Conservation (phyloP, 1,284 basidiomycete genomes). For the Apiotrichum brassicae region DNA sequence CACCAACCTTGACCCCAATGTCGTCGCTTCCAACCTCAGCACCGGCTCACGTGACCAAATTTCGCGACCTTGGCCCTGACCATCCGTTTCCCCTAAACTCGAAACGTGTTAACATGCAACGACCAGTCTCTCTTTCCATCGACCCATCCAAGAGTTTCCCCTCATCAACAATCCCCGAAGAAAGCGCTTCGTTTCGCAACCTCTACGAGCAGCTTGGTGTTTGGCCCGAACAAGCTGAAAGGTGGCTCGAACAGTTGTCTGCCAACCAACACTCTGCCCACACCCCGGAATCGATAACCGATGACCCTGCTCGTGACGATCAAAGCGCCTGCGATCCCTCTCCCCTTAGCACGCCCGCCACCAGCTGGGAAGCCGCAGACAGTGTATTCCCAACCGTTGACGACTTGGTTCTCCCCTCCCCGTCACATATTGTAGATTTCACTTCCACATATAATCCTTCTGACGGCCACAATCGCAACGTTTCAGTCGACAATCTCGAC, state of each 20-base stretch:
- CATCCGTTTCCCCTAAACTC: neutral
- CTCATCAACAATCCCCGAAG: neutral
- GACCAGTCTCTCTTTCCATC: neutral
- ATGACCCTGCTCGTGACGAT: constrained; percentile 2
- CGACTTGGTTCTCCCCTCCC: constrained; percentile 2
- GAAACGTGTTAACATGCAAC: neutral
- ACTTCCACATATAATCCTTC: neutral
- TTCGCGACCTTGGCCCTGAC: neutral
- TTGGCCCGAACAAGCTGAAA: constrained; percentile 21
- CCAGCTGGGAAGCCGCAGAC: constrained; percentile 31
- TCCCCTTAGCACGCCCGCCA: constrained; percentile 7
- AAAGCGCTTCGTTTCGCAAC: constrained; percentile 30
- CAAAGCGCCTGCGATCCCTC: constrained; percentile 2
- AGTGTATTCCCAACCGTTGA: constrained; percentile 27
- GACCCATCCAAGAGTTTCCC: neutral
- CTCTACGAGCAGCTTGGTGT: constrained; percentile 43
- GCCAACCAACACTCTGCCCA: neutral
- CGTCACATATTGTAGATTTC: neutral
- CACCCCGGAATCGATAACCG: neutral
- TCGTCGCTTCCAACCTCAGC: neutral
- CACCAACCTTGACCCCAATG: neutral
- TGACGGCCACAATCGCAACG: neutral
- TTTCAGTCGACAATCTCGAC: neutral
- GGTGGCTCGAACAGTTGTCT: neutral
- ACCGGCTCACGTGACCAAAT: neutral